Evolutionary conservation across 2,329 filamentous ascomycete species (phyloP).

Genomic region (Penicillium sp.): DNA sequence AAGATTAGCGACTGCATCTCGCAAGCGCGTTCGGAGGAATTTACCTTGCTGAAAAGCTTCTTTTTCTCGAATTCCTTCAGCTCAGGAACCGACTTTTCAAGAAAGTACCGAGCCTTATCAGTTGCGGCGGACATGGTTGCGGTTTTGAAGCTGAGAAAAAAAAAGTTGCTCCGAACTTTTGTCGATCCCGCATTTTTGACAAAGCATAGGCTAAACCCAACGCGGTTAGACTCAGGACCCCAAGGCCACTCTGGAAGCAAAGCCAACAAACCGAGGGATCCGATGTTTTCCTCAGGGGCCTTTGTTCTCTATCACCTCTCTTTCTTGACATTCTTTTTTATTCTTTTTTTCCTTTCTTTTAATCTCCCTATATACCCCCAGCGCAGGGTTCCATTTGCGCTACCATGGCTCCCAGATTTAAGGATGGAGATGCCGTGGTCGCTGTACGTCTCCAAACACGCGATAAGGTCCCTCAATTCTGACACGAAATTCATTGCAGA

Average conservation of each 20-base stretch:
- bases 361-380: conserved; percentile 8
- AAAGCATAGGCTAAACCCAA: conserved; percentile 24
- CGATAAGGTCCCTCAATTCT: conserved; percentile 8
- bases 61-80: conserved; percentile 90
- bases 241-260: conserved; percentile 15
- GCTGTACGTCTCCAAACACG: conserved; percentile 47
- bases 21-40: conserved; percentile 15
- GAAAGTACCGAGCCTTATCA: conserved; percentile 92
- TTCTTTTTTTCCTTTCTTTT: conserved; percentile 17
- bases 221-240: conserved; percentile 12
- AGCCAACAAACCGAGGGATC: conserved; percentile 19
- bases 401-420: conserved; percentile 61
- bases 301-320: conserved; percentile 25
- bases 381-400: conserved; percentile 24
- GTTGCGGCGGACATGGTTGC: conserved; percentile 73
- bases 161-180: conserved; percentile 30
- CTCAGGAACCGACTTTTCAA: conserved; percentile 89
- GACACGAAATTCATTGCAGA: conserved; percentile 39
- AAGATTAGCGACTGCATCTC: conserved; percentile 7
- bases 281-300: conserved; percentile 34
- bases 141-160: conserved; percentile 14
- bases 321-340: conserved; percentile 24
- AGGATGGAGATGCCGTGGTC: conserved; percentile 63
- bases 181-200: conserved; percentile 28
- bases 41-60: conserved; percentile 79